Percentiles rank a stretch among this genome's conserved stretches.
Conservation (phyloP, 768 basidiomycete genomes). For the Lyophyllum atratum region DNA sequence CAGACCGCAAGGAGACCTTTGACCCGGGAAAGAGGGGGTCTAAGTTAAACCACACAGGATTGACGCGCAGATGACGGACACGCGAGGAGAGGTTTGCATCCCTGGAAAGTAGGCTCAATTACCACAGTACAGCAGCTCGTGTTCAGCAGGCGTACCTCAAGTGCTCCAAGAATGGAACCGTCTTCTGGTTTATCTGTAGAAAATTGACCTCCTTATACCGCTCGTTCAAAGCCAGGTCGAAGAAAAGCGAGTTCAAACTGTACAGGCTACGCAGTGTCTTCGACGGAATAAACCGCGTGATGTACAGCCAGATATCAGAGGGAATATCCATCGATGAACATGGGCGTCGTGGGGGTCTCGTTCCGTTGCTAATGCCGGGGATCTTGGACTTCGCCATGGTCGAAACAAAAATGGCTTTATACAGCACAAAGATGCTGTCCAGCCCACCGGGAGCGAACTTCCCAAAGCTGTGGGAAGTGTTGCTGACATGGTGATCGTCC, state of each 20-base stretch:
- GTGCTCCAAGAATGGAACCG: constrained; percentile 11
- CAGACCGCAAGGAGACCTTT: constrained; percentile 1
- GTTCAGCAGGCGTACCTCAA: constrained; percentile 5
- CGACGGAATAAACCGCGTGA: constrained; percentile 19
- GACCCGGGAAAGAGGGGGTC: neutral
- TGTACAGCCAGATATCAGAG: constrained; percentile 19
- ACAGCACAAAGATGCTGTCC: neutral
- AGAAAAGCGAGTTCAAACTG: constrained; percentile 19
- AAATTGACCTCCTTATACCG: constrained; percentile 15
- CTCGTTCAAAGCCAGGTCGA: constrained; percentile 20
- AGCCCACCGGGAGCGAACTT: neutral
- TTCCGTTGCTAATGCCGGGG: neutral
- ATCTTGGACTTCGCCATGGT: neutral
- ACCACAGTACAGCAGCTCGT: neutral
- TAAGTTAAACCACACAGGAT: constrained; percentile 17
- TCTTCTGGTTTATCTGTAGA: constrained; percentile 8
- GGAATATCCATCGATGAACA: neutral
- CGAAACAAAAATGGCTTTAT: too few relatives aligned
- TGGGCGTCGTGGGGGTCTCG: neutral
- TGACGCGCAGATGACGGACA: constrained; percentile 15
- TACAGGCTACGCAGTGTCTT: constrained; percentile 18
- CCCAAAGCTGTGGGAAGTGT: neutral
- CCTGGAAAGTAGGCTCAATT: neutral
- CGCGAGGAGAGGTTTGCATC: constrained; percentile 11
- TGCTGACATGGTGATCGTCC: neutral